Conservation (phyloP, 306 rosid species). For the Fragaria vesca region DNA sequence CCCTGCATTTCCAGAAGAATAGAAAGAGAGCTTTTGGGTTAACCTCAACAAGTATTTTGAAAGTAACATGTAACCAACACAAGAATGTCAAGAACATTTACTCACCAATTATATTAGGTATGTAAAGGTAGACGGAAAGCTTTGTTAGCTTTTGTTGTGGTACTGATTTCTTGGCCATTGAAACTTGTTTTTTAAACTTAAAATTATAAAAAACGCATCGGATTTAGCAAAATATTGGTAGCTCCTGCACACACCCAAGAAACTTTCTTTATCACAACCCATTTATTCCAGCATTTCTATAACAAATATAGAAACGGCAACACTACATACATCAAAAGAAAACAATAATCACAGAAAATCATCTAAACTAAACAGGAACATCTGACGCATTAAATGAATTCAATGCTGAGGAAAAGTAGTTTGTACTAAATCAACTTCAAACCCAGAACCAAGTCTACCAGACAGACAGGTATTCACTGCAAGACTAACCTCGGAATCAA, state of each 20-base stretch:
- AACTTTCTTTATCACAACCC: background rate
- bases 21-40: no score
- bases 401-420: no score
- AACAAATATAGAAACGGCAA: background rate
- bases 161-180: slow-evolving; percentile 69
- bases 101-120: slow-evolving; percentile 93
- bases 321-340: background rate
- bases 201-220: slow-evolving; percentile 31
- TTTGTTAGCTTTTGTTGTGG: slow-evolving; percentile 44
- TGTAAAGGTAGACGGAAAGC: slow-evolving; percentile 75
- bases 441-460: no score
- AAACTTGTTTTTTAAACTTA: slow-evolving; percentile 26
- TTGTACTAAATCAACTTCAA: no score
- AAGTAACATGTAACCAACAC: background rate
- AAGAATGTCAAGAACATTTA: background rate
- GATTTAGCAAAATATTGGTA: slow-evolving; percentile 22
- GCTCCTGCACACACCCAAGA: slow-evolving; percentile 1
- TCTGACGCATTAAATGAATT: no score
- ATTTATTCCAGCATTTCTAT: background rate
- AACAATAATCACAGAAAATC: background rate
- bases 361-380: background rate
- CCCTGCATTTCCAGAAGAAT: slow-evolving; percentile 49
- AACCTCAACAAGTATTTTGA: background rate
- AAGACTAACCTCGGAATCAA: background rate
- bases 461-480: no score